Evolutionary conservation across 768 basidiomycete species (phyloP).

Genomic region (Suillus discolor): DNA sequence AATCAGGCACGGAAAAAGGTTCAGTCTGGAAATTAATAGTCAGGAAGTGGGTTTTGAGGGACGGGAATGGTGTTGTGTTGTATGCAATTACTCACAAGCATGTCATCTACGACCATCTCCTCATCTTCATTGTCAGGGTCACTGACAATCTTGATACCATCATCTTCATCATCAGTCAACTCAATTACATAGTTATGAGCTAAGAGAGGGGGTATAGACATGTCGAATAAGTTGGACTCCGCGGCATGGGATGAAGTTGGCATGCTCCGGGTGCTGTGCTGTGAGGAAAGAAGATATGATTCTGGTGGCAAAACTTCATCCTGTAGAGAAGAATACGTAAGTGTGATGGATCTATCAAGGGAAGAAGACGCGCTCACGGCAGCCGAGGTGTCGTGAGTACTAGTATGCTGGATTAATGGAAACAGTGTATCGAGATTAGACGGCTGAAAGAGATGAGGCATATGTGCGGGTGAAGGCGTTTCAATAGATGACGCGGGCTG

Average conservation of each 20-base stretch:
- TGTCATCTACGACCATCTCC: constrained; percentile 10
- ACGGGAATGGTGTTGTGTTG: background rate
- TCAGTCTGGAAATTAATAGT: constrained; percentile 8
- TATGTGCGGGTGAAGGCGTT: constrained; percentile 10
- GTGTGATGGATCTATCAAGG: background rate
- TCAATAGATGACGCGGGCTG: constrained; percentile 19
- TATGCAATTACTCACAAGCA: constrained; percentile 23
- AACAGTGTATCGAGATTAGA: constrained; percentile 9
- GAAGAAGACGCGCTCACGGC: constrained; percentile 15
- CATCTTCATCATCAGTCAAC: constrained; percentile 9
- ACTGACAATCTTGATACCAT: constrained; percentile 9
- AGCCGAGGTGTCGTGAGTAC: constrained; percentile 11
- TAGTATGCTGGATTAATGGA: constrained; percentile 5
- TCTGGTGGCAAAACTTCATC: constrained; percentile 6
- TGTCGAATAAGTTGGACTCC: constrained; percentile 10
- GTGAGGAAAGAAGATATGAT: constrained; percentile 5
- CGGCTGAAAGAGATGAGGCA: constrained; percentile 14
- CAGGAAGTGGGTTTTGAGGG: background rate
- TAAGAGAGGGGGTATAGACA: constrained; percentile 6
- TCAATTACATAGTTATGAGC: constrained; percentile 2
- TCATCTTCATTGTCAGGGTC: constrained; percentile 24
- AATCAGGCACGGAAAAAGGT: background rate
- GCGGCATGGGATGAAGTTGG: constrained; percentile 12
- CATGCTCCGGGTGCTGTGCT: background rate
- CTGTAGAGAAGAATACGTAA: constrained; percentile 4